These are phyloP conservation scores for Debaryomyces nepalensis DNA, from an alignment of 1,139 yeast species.

Conservation along the genomic window DNA sequence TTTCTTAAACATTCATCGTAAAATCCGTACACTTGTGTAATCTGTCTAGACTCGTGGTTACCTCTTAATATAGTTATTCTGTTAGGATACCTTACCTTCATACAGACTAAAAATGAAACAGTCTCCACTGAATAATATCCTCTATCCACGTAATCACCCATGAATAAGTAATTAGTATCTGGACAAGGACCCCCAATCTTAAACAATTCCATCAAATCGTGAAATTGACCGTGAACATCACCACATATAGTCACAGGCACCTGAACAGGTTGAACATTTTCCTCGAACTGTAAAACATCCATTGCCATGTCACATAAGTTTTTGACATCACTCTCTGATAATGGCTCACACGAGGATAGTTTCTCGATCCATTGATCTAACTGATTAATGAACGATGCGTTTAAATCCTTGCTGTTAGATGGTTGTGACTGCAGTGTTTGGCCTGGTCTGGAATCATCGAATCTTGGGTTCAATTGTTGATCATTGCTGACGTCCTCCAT, in stretches of 20 bases:
- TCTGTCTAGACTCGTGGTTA: conserved; percentile 95
- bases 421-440: conserved; percentile 19
- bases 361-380: conserved; percentile 89
- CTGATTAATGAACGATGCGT: conserved; percentile 54
- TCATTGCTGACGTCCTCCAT: conserved; percentile 72
- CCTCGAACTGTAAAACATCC: conserved; percentile 87
- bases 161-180: conserved; percentile 70
- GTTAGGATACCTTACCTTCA: conserved; percentile 92
- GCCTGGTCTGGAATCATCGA: conserved; percentile 20
- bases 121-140: conserved; percentile 95
- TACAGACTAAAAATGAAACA: conserved; percentile 85
- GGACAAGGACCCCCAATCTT: conserved; percentile 96
- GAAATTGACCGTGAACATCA: conserved; percentile 98
- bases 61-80: conserved; percentile 94
- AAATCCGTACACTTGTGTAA: conserved; percentile 97
- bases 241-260: conserved; percentile 98
- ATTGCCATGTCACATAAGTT: conserved; percentile 88
- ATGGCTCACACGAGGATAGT: conserved; percentile 77
- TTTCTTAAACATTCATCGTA: conserved; percentile 96
- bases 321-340: conserved; percentile 81
- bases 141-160: conserved; percentile 97
- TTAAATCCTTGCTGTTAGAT: conserved; percentile 29
- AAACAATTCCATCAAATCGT: conserved; percentile 88
- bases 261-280: conserved; percentile 91
- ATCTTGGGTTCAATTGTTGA: conserved; percentile 27